Conservation (phyloP, 176 grass and related monocot species). For the Triticum monococcum region DNA sequence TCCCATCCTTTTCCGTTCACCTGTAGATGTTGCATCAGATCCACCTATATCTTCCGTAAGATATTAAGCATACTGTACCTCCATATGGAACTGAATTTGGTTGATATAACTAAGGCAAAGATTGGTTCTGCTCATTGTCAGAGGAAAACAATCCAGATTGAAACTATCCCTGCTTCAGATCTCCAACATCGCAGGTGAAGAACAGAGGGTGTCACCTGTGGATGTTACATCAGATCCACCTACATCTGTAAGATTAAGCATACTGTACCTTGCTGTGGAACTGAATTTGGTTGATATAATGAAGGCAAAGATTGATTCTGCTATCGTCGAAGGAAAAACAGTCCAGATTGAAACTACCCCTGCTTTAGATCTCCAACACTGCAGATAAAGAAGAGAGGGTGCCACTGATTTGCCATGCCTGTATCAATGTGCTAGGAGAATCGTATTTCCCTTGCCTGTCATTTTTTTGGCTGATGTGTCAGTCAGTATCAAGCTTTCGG, state of each 20-base stretch:
- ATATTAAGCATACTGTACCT: no score
- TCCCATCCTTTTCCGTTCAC: background rate
- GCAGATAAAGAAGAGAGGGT: background rate
- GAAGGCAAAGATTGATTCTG: no score
- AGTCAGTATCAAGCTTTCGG: background rate
- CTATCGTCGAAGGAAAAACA: background rate
- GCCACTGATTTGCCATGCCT: background rate
- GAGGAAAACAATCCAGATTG: no score
- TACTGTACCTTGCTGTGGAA: background rate
- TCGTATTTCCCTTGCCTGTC: background rate
- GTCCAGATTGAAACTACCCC: background rate
- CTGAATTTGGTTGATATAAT: background rate
- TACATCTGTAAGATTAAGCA: background rate
- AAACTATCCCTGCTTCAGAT: no score
- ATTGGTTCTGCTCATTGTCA: no score
- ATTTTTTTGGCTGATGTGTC: background rate
- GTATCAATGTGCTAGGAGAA: background rate
- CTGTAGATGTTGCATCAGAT: background rate
- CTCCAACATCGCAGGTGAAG: background rate
- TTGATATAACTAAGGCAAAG: no score
- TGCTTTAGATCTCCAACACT: background rate
- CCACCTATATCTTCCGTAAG: background rate
- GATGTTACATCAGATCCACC: background rate
- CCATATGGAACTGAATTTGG: no score
- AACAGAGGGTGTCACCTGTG: background rate